Evolutionary conservation across 345 rosid species (phyloP).

Genomic region (Excoecaria agallocha): DNA sequence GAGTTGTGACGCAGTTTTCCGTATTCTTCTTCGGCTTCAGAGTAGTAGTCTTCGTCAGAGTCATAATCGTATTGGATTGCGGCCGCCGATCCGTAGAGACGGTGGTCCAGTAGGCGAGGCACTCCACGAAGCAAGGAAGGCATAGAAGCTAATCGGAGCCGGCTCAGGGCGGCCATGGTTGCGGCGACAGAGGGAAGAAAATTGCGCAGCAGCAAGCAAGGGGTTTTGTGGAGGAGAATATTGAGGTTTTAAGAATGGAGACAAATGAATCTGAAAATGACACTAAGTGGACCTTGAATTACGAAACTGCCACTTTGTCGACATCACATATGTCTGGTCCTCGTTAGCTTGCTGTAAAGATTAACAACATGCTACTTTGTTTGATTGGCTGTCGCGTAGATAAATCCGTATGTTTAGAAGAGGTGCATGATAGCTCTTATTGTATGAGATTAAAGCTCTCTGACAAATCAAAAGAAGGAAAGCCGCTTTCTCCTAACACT

Average conservation of each 20-base stretch:
- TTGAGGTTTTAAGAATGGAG: slow-evolving; percentile 39
- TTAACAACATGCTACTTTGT: background rate
- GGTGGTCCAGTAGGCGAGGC: slow-evolving; percentile 9
- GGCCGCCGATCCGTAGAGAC: slow-evolving; percentile 64
- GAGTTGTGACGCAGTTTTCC: background rate
- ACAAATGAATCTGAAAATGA: background rate
- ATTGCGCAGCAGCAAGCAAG: background rate
- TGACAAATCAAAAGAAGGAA: background rate
- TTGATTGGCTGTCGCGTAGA: background rate
- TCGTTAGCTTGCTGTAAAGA: no score
- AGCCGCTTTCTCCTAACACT: background rate
- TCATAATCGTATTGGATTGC: slow-evolving; percentile 49
- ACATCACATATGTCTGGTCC: background rate
- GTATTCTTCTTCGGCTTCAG: slow-evolving; percentile 7
- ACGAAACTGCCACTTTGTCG: slow-evolving; percentile 29
- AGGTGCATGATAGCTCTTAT: background rate
- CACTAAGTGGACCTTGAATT: slow-evolving; percentile 4
- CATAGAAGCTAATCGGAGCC: slow-evolving; percentile 30
- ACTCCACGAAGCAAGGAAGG: slow-evolving; percentile 21
- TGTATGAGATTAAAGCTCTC: background rate
- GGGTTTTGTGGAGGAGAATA: background rate
- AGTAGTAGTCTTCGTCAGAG: slow-evolving; percentile 19
- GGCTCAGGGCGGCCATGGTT: slow-evolving; percentile 61
- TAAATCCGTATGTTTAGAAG: background rate
- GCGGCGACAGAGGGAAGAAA: slow-evolving; percentile 29